Percentiles rank a stretch among this genome's conserved stretches.
phyloP scores from a whole-genome alignment of 2,329 filamentous ascomycete genomes.

The Beauveria brongniartii region DNA sequence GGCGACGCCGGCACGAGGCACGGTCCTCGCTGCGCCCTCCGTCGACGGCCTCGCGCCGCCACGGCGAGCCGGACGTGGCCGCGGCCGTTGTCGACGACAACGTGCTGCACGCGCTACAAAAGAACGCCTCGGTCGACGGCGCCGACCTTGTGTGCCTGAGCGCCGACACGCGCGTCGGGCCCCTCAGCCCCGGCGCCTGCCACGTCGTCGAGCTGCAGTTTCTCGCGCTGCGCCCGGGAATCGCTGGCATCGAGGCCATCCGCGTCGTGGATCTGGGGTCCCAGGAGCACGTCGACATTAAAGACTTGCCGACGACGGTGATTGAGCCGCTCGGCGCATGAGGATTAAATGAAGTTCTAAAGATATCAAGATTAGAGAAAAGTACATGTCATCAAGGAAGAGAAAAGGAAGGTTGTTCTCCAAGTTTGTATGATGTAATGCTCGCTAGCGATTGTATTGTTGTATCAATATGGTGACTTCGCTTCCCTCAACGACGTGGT shows the following conservation, averaged over 20 bases:
- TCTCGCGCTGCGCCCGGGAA: constrained; percentile 56
- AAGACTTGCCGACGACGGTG: constrained; percentile 63
- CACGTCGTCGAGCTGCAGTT: constrained; percentile 68
- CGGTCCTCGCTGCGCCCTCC: constrained; percentile 37
- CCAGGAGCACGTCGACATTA: constrained; percentile 70
- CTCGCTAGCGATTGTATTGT: not conserved
- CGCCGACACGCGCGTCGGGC: constrained; percentile 65
- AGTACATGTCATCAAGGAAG: not conserved
- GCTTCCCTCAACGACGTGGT: not conserved
- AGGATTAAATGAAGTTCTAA: not conserved
- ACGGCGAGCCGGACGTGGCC: constrained; percentile 38
- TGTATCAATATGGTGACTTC: not conserved
- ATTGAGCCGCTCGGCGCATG: constrained; percentile 30
- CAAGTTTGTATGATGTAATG: not conserved
- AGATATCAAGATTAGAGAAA: not conserved
- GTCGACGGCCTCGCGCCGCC: constrained; percentile 35
- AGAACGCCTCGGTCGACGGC: constrained; percentile 52
- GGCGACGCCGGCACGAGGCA: constrained; percentile 52
- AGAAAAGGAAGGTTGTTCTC: not conserved
- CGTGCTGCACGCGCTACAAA: constrained; percentile 63
- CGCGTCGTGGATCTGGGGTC: constrained; percentile 65
- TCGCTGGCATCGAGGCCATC: constrained; percentile 63
- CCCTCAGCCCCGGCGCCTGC: constrained; percentile 62
- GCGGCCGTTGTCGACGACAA: constrained; percentile 66
- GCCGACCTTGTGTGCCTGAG: constrained; percentile 68